A percentile compares a stretch with the other conserved stretches of the same genome.
These are phyloP conservation scores for Schizochytrium sp. DNA, from an alignment of 108 stramenopile species.

Conservation along the genomic window DNA sequence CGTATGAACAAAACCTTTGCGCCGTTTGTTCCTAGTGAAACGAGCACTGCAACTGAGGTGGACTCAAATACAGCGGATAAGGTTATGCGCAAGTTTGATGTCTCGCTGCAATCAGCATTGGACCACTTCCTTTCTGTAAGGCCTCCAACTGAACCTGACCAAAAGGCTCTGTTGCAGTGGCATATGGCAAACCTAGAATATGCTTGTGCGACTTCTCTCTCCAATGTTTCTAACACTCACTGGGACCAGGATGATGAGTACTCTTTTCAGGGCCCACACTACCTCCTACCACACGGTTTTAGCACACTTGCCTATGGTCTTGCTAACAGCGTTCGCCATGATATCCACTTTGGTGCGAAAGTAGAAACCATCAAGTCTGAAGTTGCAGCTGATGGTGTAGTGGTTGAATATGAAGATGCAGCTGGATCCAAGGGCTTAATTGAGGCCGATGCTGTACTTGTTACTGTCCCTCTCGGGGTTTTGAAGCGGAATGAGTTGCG, in stretches of 20 bases:
- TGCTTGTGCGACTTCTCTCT: conserved; percentile 42
- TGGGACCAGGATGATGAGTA: conserved; percentile 59
- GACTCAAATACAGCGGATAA: not conserved
- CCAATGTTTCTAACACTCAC: conserved; percentile 46
- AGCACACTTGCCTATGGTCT: conserved; percentile 24
- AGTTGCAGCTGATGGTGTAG: not conserved
- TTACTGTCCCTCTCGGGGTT: conserved; percentile 47
- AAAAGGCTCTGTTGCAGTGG: conserved; percentile 44
- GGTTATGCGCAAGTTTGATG: conserved; percentile 37
- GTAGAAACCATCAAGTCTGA: not conserved
- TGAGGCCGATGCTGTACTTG: conserved; percentile 15
- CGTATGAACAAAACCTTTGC: conserved; percentile 9
- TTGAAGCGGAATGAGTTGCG: not conserved
- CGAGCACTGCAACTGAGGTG: not conserved
- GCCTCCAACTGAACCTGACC: conserved; percentile 2
- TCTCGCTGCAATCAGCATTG: not conserved
- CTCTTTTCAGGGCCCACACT: conserved; percentile 51
- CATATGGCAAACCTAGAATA: conserved; percentile 59
- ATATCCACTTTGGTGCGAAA: not conserved
- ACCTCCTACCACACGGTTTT: conserved; percentile 38
- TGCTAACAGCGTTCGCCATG: not conserved
- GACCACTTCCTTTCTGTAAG: not conserved
- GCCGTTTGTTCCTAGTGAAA: not conserved
- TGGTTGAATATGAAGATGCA: not conserved
- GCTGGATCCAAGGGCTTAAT: not conserved